Evolutionary conservation across 208 protist species (phyloP).

Genomic region (Balamuthia mandrillaris): DNA sequence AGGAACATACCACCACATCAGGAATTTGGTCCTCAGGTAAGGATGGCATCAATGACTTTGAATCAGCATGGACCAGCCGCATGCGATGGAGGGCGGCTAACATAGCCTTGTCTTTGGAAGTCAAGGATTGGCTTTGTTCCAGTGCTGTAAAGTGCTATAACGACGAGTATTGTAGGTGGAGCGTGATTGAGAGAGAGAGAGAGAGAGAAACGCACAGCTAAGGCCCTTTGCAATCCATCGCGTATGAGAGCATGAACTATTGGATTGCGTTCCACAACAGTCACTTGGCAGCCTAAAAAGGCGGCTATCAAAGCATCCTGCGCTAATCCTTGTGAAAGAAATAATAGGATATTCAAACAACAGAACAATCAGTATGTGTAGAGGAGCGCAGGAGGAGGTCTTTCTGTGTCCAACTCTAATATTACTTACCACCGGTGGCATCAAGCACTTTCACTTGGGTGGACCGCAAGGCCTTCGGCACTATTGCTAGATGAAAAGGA

Average conservation of each 20-base stretch:
- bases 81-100: no score
- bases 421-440: conserved; percentile 23
- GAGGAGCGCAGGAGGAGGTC: neutral
- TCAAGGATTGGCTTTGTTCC: neutral
- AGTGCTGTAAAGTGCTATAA: neutral
- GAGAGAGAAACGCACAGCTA: neutral
- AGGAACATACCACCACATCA: neutral
- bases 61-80: neutral
- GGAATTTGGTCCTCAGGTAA: neutral
- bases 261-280: neutral
- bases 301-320: conserved; percentile 38
- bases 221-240: neutral
- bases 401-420: neutral
- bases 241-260: conserved; percentile 6
- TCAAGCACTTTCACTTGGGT: neutral
- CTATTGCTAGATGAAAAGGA: neutral
- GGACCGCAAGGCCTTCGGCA: neutral
- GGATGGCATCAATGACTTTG: no score
- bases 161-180: neutral
- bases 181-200: neutral
- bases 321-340: neutral
- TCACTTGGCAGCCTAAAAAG: neutral
- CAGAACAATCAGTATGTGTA: neutral
- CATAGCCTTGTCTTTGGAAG: neutral
- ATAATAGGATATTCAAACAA: neutral